Evolutionary conservation across 2,329 filamentous ascomycete genomes (phyloP).

Genomic region (Penicillium sp.): DNA sequence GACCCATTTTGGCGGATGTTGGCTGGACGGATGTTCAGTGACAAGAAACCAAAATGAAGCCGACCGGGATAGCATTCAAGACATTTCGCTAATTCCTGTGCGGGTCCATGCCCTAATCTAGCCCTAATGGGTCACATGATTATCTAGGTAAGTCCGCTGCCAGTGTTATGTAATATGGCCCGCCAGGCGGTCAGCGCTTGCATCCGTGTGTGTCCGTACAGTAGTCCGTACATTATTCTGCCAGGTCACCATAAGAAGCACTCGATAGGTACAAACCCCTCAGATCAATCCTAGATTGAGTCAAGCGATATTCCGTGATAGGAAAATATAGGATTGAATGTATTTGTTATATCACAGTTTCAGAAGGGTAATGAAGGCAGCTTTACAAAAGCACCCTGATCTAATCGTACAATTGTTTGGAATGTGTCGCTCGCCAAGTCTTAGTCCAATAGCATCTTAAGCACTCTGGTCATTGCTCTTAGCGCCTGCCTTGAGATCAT

Average conservation of each 20-base stretch:
- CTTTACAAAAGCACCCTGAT: constrained; percentile 32
- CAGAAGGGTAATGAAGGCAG: constrained; percentile 26
- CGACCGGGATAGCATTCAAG: constrained; percentile 20
- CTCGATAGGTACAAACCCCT: not conserved
- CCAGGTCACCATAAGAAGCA: too few species aligned
- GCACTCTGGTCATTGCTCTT: not conserved
- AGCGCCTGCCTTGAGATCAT: constrained; percentile 28
- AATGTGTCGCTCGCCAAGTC: constrained; percentile 8
- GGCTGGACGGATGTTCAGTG: constrained; percentile 36
- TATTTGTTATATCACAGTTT: constrained; percentile 30
- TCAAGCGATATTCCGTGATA: not conserved
- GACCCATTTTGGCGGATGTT: constrained; percentile 51
- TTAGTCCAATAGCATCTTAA: not conserved
- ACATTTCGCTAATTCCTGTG: constrained; percentile 30
- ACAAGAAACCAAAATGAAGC: constrained; percentile 10
- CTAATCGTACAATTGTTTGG: constrained; percentile 38
- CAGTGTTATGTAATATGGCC: not conserved
- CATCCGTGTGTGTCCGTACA: too few species aligned
- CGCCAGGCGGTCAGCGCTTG: not conserved
- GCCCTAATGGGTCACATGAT: constrained; percentile 24
- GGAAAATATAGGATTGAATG: constrained; percentile 14
- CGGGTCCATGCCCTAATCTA: constrained; percentile 23
- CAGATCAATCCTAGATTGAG: not conserved
- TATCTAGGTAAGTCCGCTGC: too few species aligned
- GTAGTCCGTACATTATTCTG: too few species aligned